Base-by-base conservation (phyloP, 768 basidiomycete species). In the Termitomyces sp. region DNA sequence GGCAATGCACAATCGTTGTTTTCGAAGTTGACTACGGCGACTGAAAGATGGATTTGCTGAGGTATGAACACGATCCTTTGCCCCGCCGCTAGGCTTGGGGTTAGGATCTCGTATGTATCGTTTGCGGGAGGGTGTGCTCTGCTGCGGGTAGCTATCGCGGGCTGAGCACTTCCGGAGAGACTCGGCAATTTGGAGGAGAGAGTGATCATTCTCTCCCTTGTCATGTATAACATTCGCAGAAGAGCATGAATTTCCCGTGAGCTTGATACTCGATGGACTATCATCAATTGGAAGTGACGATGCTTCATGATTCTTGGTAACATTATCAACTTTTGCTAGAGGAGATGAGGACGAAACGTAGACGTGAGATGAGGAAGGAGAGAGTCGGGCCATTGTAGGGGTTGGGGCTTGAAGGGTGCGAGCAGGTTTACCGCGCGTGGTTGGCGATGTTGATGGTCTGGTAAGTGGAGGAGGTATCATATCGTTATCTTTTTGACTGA, bases 1-100 rank as follows among this genome's bases (percentile, higher is more conserved):
- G 0, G 74, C 75, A 40, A 70, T 71, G 5, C 64, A 48, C 10
- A 72, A 52, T 19, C 72, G 66, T 19, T 63, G 56, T 12, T 56
- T 54, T n/a, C 62, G 60, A 5, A 60, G 45, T 37, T 62, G 56
- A 40, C 59, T 59, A 3, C 57, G 58, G 46, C 40, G 58, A 28
- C 55, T 50, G 21, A 40, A 40, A 3, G 57, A 53, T 14, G 25
- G 23, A 11, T 23, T 43, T 27, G 25, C 16, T 39, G 23, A 16
- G 21, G 10, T 8, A 5, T 27, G 19, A 37, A 27, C 30, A 37
- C 14, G 35, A 32, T 7, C 12, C 12, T n/a, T 39, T n/a, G 16
- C 9, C 17, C 34, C 21, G 21, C 23, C 28, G 17, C 35, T n/a
- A 11, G 30, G 30, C 11, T 30, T 17, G 25, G 32, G 32, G 9